phyloP scores from a whole-genome alignment of 805 yeast species.

The Zygosaccharomyces bisporus region DNA sequence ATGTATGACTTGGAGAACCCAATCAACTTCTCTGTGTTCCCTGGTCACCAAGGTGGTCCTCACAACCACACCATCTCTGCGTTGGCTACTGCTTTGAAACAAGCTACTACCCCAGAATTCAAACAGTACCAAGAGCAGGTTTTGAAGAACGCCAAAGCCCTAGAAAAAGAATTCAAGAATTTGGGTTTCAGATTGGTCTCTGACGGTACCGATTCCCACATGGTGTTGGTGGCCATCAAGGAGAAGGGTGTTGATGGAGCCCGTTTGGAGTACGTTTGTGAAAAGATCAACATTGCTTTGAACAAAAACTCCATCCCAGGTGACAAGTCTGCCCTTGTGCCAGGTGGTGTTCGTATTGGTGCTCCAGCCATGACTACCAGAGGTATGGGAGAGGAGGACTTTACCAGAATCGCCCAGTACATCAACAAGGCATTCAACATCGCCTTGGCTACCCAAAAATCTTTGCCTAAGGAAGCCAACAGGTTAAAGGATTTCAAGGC shows the following conservation, averaged over 20 bases:
- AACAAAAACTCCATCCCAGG: slow-evolving; percentile 98
- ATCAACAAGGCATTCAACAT: slow-evolving; percentile 74
- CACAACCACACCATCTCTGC: slow-evolving; percentile 99
- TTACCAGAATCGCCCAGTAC: slow-evolving; percentile 71
- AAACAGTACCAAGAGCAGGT: slow-evolving; percentile 87
- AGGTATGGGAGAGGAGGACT: slow-evolving; percentile 88
- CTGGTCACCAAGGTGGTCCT: slow-evolving; percentile 99
- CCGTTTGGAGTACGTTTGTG: slow-evolving; percentile 92
- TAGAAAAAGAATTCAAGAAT: slow-evolving; percentile 68
- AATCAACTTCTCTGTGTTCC: slow-evolving; percentile 98
- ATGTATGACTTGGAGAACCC: slow-evolving; percentile 88
- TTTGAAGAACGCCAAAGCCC: slow-evolving; percentile 77
- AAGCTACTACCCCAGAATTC: slow-evolving; percentile 87
- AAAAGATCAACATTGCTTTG: slow-evolving; percentile 88
- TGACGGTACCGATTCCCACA: slow-evolving; percentile 95
- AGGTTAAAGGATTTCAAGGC: slow-evolving; percentile 94
- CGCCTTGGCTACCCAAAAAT: slow-evolving; percentile 70
- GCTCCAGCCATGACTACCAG: slow-evolving; percentile 99
- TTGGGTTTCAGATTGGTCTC: slow-evolving; percentile 82
- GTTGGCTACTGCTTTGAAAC: slow-evolving; percentile 92
- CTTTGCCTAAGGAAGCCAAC: slow-evolving; percentile 88
- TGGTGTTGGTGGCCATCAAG: slow-evolving; percentile 86
- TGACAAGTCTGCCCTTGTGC: slow-evolving; percentile 92
- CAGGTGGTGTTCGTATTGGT: slow-evolving; percentile 96
- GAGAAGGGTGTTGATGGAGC: slow-evolving; percentile 95